Evolutionary conservation across 306 rosid genomes (phyloP).

Genomic region (Prunus persica): DNA sequence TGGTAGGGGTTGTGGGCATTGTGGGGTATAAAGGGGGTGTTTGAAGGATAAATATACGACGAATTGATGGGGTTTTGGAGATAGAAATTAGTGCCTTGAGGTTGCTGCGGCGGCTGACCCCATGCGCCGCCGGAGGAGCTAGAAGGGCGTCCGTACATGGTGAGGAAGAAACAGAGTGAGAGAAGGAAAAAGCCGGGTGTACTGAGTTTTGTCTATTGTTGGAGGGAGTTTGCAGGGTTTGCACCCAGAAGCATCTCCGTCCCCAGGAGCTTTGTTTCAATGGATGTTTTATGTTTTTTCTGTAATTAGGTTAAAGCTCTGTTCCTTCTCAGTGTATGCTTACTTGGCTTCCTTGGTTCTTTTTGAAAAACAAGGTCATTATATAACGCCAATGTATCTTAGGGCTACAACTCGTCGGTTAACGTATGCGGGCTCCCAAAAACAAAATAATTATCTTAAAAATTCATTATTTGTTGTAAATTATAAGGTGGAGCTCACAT

Average conservation of each 20-base stretch:
- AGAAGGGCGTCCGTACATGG: slow-evolving; percentile 41
- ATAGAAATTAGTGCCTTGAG: background rate
- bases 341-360: no score
- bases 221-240: background rate
- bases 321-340: no score
- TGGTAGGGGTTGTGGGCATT: background rate
- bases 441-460: no score
- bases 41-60: background rate
- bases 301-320: no score
- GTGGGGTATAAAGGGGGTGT: background rate
- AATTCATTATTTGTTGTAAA: no score
- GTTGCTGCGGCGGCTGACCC: slow-evolving; percentile 17
- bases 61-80: slow-evolving; percentile 5
- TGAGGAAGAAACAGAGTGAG: background rate
- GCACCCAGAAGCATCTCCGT: background rate
- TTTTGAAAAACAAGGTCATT: no score
- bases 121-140: slow-evolving; percentile 18
- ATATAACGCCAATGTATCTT: no score
- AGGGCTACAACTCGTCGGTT: no score
- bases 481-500: no score
- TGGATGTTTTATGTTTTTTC: no score
- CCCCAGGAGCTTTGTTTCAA: no score
- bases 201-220: background rate
- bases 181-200: background rate
- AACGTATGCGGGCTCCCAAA: no score